A percentile compares a stretch with the other conserved stretches of the same genome.
phyloP scores from a whole-genome alignment of 495 filamentous ascomycete species.

The Aspergillus baeticus region DNA sequence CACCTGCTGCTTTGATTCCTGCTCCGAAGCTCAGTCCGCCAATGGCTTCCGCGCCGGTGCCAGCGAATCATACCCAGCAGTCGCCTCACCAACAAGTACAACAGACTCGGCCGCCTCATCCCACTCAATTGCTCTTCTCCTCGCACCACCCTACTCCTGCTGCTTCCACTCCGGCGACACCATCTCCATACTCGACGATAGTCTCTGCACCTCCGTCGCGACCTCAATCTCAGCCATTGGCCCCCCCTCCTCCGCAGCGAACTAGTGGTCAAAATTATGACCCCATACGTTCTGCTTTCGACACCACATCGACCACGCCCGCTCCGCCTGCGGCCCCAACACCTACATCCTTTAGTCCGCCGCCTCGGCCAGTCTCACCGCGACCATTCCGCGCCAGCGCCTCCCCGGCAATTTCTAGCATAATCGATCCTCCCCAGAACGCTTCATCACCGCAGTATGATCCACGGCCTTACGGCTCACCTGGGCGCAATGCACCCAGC shows the following conservation, averaged over 20 bases:
- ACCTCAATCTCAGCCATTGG: slow-evolving; percentile 42
- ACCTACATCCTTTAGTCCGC: slow-evolving; percentile 39
- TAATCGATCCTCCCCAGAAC: slow-evolving; percentile 73
- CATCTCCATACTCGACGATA: slow-evolving; percentile 22
- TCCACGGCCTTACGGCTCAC: slow-evolving; percentile 31
- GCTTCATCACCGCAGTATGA: slow-evolving; percentile 32
- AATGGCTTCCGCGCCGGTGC: slow-evolving; percentile 7
- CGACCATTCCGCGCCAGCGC: slow-evolving; percentile 70
- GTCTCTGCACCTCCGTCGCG: slow-evolving; percentile 27
- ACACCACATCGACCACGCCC: slow-evolving; percentile 58
- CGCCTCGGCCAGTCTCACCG: slow-evolving; percentile 33
- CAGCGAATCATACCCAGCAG: slow-evolving; percentile 4
- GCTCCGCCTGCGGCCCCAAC: slow-evolving; percentile 56
- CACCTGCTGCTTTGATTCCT: slow-evolving; percentile 17
- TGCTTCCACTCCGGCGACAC: slow-evolving; percentile 17
- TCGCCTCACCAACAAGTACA: slow-evolving; percentile 10
- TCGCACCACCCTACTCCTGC: slow-evolving; percentile 17
- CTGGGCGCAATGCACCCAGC: slow-evolving; percentile 29
- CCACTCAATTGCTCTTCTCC: slow-evolving; percentile 27
- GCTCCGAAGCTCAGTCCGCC: slow-evolving; percentile 21
- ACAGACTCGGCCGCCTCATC: slow-evolving; percentile 15
- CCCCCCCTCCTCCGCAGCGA: slow-evolving; percentile 35
- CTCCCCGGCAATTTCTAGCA: slow-evolving; percentile 84
- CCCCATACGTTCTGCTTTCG: slow-evolving; percentile 70
- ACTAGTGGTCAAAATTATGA: slow-evolving; percentile 82